Base-by-base conservation (phyloP, 2,329 filamentous ascomycete genomes). In the Penicillium polonicum region DNA sequence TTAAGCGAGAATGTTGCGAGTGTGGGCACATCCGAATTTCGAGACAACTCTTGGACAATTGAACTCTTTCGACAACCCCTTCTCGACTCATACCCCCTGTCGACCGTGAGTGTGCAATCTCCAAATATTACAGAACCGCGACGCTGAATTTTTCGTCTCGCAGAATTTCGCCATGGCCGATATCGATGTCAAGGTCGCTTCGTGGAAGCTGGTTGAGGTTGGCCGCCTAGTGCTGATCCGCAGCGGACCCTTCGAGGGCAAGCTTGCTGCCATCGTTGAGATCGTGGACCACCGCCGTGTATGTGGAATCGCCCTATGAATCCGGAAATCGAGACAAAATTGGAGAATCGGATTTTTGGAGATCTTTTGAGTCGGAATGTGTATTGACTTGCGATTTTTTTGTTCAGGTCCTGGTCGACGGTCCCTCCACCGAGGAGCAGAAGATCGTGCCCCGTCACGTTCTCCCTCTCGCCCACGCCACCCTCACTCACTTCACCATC, bases 231-330 rank as follows among this genome's bases (percentile, higher is more conserved):
- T 96, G 79, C 87, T 96, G 80, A 88, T 97, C 83, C 89, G 91
- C 80, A 82, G 85, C 77, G 89, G 92, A 76, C 87, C 88, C 73
- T 90, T 82, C 83, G 83, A 84, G 71, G 92, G 92, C 83, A 90
- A 90, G 79, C 87, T 97, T 74, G 95, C 92, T 75, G 84, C 88
- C 74, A 93, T 99, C 76, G 92, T 96, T 82, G 93, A 99, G 88
- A 97, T 99, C 82, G 94, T 99, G 83, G 94, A 99, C 84, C 93
- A 99, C 89, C 97, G 96, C 88, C 92, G 94, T 83, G 94, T 99
- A 96, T 79, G 94, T 77, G 54, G 56, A 55, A 48, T 49, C 44
- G 35, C 59, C 51, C 54, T 63, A 53, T 48, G 21, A 35, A 62
- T 59, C 53, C 44, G 38, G 39, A 48, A 51, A 45, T 45, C 10